These are phyloP conservation scores for Pseudoturritis turrita DNA, from an alignment of 345 rosid genomes.

Conservation along the genomic window DNA sequence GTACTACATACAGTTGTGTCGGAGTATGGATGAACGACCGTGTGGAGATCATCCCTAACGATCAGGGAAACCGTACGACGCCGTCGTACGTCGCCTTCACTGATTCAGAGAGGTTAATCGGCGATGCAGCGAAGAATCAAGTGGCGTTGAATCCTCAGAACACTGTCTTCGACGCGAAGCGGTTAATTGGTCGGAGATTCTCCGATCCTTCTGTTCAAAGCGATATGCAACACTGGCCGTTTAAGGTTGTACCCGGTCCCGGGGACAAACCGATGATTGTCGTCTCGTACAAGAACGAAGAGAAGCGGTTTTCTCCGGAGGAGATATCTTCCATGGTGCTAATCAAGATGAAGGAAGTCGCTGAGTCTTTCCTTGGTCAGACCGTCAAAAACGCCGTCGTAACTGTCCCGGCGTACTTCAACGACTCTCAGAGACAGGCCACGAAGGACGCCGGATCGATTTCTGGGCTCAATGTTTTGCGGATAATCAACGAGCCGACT, in stretches of 20 bases:
- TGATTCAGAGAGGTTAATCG: constrained; percentile 41
- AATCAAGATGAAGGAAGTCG: constrained; percentile 36
- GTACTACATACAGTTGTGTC: constrained; percentile 43
- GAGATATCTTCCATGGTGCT: constrained; percentile 39
- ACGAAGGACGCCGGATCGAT: constrained; percentile 36
- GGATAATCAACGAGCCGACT: constrained; percentile 41
- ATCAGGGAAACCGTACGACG: constrained; percentile 41
- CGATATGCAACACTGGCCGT: constrained; percentile 47
- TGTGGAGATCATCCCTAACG: constrained; percentile 41
- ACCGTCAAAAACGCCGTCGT: constrained; percentile 33
- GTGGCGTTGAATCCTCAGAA: constrained; percentile 52
- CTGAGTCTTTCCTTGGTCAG: constrained; percentile 30
- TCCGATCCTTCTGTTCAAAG: constrained; percentile 39
- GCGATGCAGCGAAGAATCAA: constrained; percentile 51
- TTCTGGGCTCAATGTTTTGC: constrained; percentile 30
- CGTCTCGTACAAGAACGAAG: constrained; percentile 35
- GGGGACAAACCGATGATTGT: constrained; percentile 45
- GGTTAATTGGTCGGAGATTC: constrained; percentile 40
- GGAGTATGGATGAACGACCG: constrained; percentile 42
- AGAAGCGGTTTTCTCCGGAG: constrained; percentile 39
- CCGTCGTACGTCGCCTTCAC: constrained; percentile 46
- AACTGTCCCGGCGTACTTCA: constrained; percentile 37
- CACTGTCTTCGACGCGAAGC: constrained; percentile 50
- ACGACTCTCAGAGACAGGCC: constrained; percentile 34
- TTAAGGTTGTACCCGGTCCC: constrained; percentile 36